Percentiles rank a stretch among this genome's conserved stretches.
phyloP scores from a whole-genome alignment of 2,329 filamentous ascomycete genomes.

The Apiospora aurea region DNA sequence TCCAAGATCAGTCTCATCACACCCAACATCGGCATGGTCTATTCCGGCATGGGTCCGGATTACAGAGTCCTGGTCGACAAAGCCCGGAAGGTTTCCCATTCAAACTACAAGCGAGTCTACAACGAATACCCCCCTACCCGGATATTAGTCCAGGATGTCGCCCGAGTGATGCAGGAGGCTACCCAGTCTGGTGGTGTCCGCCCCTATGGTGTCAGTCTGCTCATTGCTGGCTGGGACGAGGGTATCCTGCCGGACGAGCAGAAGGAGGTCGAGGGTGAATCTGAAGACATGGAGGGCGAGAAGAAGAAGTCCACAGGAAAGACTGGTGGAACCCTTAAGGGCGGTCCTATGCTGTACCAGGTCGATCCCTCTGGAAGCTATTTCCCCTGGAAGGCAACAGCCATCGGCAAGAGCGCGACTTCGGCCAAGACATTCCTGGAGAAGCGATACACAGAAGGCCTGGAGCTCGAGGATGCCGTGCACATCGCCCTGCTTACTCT shows the following conservation, averaged over 20 bases:
- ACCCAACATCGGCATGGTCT: constrained; percentile 99
- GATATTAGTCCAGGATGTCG: constrained; percentile 98
- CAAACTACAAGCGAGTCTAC: constrained; percentile 99
- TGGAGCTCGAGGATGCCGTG: constrained; percentile 97
- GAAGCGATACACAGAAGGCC: constrained; percentile 96
- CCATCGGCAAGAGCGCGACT: constrained; percentile 97
- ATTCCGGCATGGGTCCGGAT: constrained; percentile 98
- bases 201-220: constrained; percentile 93
- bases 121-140: constrained; percentile 99
- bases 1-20: constrained; percentile 98
- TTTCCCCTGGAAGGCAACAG: constrained; percentile 99
- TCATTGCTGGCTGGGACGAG: constrained; percentile 98
- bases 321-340: constrained; percentile 94
- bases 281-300: constrained; percentile 60
- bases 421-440: constrained; percentile 99
- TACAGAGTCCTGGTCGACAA: constrained; percentile 98
- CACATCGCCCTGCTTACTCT: constrained; percentile 96
- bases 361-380: constrained; percentile 99
- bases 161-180: constrained; percentile 97
- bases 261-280: constrained; percentile 64
- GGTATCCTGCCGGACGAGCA: constrained; percentile 87
- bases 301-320: constrained; percentile 81
- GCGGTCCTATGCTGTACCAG: constrained; percentile 96
- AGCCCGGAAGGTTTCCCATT: constrained; percentile 97
- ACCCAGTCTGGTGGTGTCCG: constrained; percentile 97